These are phyloP conservation scores for Lipomyces yamadae DNA, from an alignment of 805 yeast species.

Conservation along the genomic window DNA sequence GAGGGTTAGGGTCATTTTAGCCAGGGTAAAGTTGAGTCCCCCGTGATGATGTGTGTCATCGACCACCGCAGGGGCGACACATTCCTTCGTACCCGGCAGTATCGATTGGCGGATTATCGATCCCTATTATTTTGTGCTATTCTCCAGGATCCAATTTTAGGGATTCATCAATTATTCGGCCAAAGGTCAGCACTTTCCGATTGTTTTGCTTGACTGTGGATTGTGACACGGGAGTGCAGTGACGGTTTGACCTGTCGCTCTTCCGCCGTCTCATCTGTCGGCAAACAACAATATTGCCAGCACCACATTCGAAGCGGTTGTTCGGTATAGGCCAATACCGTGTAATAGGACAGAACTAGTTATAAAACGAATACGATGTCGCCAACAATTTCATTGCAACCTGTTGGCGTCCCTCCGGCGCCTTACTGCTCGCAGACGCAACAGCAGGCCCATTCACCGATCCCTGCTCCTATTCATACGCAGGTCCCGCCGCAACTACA, in stretches of 20 bases:
- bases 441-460: slow-evolving; percentile 12
- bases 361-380: not conserved
- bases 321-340: not conserved
- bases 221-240: not conserved
- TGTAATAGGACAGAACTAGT: not conserved
- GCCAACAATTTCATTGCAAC: not conserved
- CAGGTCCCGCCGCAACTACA: slow-evolving; percentile 25
- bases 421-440: not conserved
- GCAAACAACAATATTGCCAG: not conserved
- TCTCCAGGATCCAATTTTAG: not conserved
- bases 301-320: not conserved
- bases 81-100: not conserved
- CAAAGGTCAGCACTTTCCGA: not conserved
- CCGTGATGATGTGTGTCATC: not conserved
- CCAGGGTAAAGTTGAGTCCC: not conserved
- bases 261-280: not conserved
- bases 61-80: not conserved
- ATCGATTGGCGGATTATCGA: not conserved
- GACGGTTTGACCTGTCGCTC: not conserved
- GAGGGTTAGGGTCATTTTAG: no score
- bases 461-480: slow-evolving; percentile 18
- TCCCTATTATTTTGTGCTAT: not conserved
- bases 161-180: not conserved
- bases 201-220: not conserved
- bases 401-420: not conserved